Conservation (phyloP, 148 eudicot genomes). For the Linanthus parryae region DNA sequence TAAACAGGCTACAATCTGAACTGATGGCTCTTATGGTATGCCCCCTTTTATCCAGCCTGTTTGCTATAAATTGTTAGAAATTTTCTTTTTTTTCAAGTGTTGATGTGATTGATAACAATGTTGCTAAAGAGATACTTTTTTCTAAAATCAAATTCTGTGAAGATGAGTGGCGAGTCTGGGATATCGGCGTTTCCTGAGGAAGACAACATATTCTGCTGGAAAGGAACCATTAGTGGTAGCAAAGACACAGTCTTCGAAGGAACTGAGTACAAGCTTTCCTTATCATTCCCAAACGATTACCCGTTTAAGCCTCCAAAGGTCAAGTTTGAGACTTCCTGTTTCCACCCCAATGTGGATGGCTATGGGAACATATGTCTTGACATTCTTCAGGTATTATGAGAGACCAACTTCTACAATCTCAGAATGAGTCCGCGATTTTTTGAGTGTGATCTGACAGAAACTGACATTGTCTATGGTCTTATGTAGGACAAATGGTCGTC, state of each 20-base stretch:
- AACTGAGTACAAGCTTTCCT: slow-evolving; percentile 82
- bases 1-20: slow-evolving; percentile 87
- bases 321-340: slow-evolving; percentile 85
- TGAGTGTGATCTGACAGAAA: not conserved
- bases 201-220: slow-evolving; percentile 89
- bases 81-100: not conserved
- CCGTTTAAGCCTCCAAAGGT: slow-evolving; percentile 96
- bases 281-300: slow-evolving; percentile 72
- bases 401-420: not conserved
- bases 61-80: not conserved
- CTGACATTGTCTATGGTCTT: not conserved
- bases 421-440: too few relatives aligned
- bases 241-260: slow-evolving; percentile 97
- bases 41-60: not conserved
- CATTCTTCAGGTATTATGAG: slow-evolving; percentile 92
- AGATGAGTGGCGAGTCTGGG: slow-evolving; percentile 95
- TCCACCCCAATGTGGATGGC: slow-evolving; percentile 87
- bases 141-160: too few relatives aligned
- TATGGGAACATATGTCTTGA: slow-evolving; percentile 89
- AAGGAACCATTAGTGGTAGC: slow-evolving; percentile 93
- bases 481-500: slow-evolving; percentile 94
- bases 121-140: too few relatives aligned
- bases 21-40: slow-evolving; percentile 94
- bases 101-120: too few relatives aligned
- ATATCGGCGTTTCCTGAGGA: slow-evolving; percentile 98